Conservation (phyloP, 2,329 filamentous ascomycete genomes). For the Chaetomium sp. region DNA sequence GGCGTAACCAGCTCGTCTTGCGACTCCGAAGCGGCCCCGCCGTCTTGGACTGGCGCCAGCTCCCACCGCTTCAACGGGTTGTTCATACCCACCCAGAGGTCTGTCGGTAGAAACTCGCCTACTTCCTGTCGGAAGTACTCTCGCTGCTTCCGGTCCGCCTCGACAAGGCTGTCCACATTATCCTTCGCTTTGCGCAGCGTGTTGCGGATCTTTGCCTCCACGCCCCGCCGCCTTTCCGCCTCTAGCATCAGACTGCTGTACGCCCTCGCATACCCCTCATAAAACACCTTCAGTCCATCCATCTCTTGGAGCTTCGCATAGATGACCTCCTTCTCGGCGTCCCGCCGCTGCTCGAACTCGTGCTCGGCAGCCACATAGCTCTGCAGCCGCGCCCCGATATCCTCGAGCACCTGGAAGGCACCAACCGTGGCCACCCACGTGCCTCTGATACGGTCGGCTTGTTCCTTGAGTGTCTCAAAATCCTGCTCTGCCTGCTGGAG, state of each 20-base stretch:
- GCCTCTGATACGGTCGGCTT: constrained; percentile 59
- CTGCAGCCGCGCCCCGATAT: constrained; percentile 66
- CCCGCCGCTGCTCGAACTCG: constrained; percentile 69
- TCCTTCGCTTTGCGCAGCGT: constrained; percentile 78
- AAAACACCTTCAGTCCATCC: constrained; percentile 75
- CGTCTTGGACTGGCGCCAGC: constrained; percentile 46
- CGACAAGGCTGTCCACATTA: constrained; percentile 73
- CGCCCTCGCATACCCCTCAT: constrained; percentile 80
- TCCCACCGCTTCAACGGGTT: constrained; percentile 58
- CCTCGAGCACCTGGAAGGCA: constrained; percentile 67
- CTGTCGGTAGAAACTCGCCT: constrained; percentile 82
- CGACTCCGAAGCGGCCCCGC: constrained; percentile 8
- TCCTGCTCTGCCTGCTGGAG: constrained; percentile 76
- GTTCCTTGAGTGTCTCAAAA: constrained; percentile 63
- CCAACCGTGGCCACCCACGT: constrained; percentile 61
- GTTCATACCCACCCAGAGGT: constrained; percentile 80
- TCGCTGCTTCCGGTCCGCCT: constrained; percentile 71
- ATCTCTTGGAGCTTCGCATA: constrained; percentile 72
- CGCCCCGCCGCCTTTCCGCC: constrained; percentile 70
- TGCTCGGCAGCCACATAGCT: constrained; percentile 65
- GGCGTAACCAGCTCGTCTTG: constrained; percentile 26
- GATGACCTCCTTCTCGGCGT: constrained; percentile 71
- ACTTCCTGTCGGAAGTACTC: constrained; percentile 80
- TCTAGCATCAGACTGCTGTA: constrained; percentile 87
- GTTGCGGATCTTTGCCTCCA: constrained; percentile 72